Percentiles rank a stretch among this genome's conserved stretches.
phyloP scores from a whole-genome alignment of 2,329 filamentous ascomycete species.

The Sporothrix inflata region DNA sequence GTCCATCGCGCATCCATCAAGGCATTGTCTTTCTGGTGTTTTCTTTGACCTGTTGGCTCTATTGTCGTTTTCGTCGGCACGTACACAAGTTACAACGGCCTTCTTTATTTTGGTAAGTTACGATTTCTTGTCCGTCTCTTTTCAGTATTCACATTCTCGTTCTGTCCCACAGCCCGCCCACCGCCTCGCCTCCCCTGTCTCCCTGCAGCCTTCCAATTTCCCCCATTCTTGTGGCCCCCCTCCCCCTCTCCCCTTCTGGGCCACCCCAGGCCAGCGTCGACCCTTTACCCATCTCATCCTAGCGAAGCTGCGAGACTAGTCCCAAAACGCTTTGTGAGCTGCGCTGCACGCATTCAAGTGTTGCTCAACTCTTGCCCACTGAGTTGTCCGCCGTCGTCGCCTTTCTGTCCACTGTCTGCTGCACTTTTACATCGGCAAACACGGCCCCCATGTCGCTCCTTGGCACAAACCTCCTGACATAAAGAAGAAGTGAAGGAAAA shows the following conservation, averaged over 20 bases:
- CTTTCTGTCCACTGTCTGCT: too few species aligned
- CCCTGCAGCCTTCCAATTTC: slow-evolving; percentile 20
- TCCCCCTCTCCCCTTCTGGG: slow-evolving; percentile 1
- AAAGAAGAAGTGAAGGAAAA: too few species aligned
- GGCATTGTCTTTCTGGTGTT: background rate
- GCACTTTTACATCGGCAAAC: too few species aligned
- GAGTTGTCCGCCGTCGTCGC: too few species aligned
- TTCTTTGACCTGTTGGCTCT: background rate
- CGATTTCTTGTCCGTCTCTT: too few species aligned
- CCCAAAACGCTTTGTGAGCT: slow-evolving; percentile 1
- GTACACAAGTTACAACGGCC: background rate
- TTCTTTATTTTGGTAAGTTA: background rate
- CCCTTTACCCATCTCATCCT: background rate
- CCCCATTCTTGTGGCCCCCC: slow-evolving; percentile 2
- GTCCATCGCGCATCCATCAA: background rate
- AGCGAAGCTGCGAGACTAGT: background rate
- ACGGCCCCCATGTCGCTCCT: too few species aligned
- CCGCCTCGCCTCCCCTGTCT: slow-evolving; percentile 12
- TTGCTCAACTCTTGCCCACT: too few species aligned
- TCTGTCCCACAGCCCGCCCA: background rate
- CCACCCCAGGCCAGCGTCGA: background rate
- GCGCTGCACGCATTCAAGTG: background rate
- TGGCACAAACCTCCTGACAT: too few species aligned
- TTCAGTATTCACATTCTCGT: background rate
- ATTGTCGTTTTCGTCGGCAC: slow-evolving; percentile 3